phyloP scores from a whole-genome alignment of 192 early-diverging fungal genomes.

The Coemansia sp. region DNA sequence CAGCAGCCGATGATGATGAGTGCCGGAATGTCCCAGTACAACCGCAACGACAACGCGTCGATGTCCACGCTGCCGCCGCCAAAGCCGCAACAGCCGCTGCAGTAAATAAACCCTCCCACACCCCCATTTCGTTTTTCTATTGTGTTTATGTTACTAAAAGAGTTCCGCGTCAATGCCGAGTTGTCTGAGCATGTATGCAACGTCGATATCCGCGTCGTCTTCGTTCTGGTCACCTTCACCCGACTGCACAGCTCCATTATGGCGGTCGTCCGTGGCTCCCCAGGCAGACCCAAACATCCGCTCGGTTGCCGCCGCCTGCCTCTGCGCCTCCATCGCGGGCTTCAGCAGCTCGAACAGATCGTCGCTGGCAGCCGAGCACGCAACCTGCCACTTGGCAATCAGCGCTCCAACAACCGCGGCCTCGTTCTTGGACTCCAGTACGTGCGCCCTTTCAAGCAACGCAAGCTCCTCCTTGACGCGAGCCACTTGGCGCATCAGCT shows the following conservation, averaged over 20 bases:
- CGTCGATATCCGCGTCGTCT: slow-evolving; percentile 16
- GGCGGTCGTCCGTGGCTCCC: background rate
- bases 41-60: slow-evolving; percentile 28
- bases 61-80: slow-evolving; percentile 37
- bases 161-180: slow-evolving; percentile 40
- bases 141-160: slow-evolving; percentile 12
- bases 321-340: slow-evolving; percentile 40
- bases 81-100: slow-evolving; percentile 40
- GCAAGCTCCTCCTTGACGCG: slow-evolving; percentile 19
- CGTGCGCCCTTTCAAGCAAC: slow-evolving; percentile 28
- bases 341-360: slow-evolving; percentile 44
- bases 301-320: slow-evolving; percentile 13
- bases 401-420: slow-evolving; percentile 23
- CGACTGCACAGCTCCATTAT: background rate
- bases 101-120: too few species aligned
- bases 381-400: slow-evolving; percentile 41
- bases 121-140: background rate
- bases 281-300: slow-evolving; percentile 8
- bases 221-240: background rate
- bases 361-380: slow-evolving; percentile 33
- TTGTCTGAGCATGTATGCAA: slow-evolving; percentile 36
- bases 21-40: slow-evolving; percentile 2
- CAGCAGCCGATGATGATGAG: background rate
- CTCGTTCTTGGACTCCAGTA: slow-evolving; percentile 26
- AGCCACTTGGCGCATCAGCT: slow-evolving; percentile 22